Conservation (phyloP, 306 rosid genomes). For the Fragaria vesca region DNA sequence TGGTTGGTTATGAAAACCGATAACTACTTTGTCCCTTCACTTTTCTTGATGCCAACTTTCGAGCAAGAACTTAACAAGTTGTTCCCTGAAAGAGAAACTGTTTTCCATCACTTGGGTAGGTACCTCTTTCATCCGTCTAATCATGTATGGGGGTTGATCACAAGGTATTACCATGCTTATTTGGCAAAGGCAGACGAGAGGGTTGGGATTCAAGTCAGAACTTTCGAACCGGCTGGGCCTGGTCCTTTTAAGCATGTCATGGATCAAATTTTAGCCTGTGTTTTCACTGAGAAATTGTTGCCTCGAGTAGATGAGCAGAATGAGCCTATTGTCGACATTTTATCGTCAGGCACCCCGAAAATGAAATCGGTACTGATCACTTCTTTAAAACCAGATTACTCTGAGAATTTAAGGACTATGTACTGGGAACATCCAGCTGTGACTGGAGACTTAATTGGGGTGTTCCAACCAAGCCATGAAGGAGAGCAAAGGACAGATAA, state of each 20-base stretch:
- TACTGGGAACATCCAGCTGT: constrained; percentile 68
- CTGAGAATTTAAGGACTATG: constrained; percentile 52
- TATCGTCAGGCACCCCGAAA: constrained; percentile 31
- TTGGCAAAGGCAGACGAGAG: constrained; percentile 56
- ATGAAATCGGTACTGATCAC: constrained; percentile 60
- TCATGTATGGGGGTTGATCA: constrained; percentile 67
- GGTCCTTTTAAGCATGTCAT: constrained; percentile 63
- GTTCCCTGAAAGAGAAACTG: constrained; percentile 59
- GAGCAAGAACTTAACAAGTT: constrained; percentile 53
- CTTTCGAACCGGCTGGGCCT: constrained; percentile 42
- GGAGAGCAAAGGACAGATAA: constrained; percentile 63
- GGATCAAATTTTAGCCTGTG: constrained; percentile 63
- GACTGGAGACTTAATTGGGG: constrained; percentile 54
- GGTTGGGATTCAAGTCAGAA: constrained; percentile 70
- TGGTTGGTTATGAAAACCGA: constrained; percentile 70
- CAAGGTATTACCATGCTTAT: constrained; percentile 60
- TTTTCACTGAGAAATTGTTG: constrained; percentile 45
- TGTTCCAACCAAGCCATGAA: constrained; percentile 79
- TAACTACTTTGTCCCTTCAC: constrained; percentile 66
- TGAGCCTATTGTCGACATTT: constrained; percentile 16
- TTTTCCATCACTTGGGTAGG: constrained; percentile 71
- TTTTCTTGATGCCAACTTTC: constrained; percentile 64
- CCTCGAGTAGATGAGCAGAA: constrained; percentile 42
- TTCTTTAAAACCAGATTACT: constrained; percentile 62
- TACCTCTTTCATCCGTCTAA: constrained; percentile 69